Base-by-base conservation (phyloP, 352 stramenopile genomes). In the Phytophthora quininea region DNA sequence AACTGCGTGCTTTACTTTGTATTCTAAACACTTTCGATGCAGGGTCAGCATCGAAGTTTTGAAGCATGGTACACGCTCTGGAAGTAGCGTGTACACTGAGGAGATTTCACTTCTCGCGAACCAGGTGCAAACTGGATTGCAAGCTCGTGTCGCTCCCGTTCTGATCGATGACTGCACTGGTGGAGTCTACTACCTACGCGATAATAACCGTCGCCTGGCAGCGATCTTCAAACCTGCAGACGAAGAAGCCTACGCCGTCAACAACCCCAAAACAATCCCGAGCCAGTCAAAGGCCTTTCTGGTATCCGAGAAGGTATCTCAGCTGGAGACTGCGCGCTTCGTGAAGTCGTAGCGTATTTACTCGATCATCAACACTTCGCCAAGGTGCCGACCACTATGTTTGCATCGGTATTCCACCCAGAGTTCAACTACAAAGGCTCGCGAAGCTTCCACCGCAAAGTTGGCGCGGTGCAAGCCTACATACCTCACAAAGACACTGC, bases 201-300 rank as follows among this genome's bases (percentile, higher is more conserved):
- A 69, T 3, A 80, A 73, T 40, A 69, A 56, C 12, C 71, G 72
- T 15, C 73, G 80, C 9, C 64, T 93, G 37, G 71, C 68, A 2
- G 84, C 73, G 0, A 73, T 92, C 4, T 92, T 92, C 62, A 92
- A 92, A 49, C 84, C 84, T 0, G 63, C 66, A 0, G 84, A 92
- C 32, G 84, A 92, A 76, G 81, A 92, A 69, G 65, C 81, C 1
- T 90, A 84, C 35, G 82, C 82, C 3, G 55, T 60, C 1, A 88
- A 88, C 64, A 89, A 90, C 60, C 85, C 85, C 1, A 93, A 93
- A 27, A 48, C 6, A 66, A 65, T 12, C 53, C 49, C 3, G 32
- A 64, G 12, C 19, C 58, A 27, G 10, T 52, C 56, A 31, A 61
- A 33, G 54, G 54, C 10, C 14, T 45, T 1, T 62, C 46, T 1